Percentiles rank a stretch among this genome's conserved stretches.
Evolutionary conservation across 495 filamentous ascomycete genomes (phyloP).

Genomic region (Podospora appendiculata): DNA sequence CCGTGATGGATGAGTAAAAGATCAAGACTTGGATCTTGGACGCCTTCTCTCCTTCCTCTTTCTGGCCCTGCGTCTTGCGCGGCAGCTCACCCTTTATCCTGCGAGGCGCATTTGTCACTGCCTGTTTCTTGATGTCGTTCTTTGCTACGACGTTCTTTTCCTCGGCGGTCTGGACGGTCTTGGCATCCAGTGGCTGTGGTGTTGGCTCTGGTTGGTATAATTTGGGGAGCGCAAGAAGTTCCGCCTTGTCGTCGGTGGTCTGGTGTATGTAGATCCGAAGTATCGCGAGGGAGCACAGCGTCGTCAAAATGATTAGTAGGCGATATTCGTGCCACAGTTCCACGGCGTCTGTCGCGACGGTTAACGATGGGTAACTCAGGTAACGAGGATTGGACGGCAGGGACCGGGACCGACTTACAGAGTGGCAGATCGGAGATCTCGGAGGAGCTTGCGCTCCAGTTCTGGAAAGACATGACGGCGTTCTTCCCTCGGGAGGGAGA

Average conservation of each 20-base stretch:
- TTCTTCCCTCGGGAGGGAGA: not conserved
- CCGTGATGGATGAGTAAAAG: conserved; percentile 83
- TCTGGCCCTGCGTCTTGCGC: conserved; percentile 19
- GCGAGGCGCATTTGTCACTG: conserved; percentile 25
- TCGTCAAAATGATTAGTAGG: conserved; percentile 40
- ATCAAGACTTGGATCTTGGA: conserved; percentile 64
- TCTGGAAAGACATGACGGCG: conserved; percentile 2
- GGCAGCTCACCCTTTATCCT: conserved; percentile 42
- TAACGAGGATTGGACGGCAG: not conserved
- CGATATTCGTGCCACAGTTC: conserved; percentile 49
- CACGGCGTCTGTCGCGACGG: conserved; percentile 30
- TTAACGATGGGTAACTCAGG: not conserved
- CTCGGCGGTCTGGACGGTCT: not conserved
- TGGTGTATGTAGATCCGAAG: conserved; percentile 34
- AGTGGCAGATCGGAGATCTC: not conserved
- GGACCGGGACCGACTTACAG: conserved; percentile 1
- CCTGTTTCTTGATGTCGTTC: conserved; percentile 4
- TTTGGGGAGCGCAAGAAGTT: conserved; percentile 17
- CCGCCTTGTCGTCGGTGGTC: conserved; percentile 15
- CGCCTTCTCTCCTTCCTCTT: conserved; percentile 7
- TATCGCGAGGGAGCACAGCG: conserved; percentile 26
- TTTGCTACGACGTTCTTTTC: not conserved
- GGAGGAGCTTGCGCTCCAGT: conserved; percentile 1
- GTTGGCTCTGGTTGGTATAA: conserved; percentile 12
- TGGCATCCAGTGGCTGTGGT: not conserved